Base-by-base conservation (phyloP, 495 filamentous ascomycete species). In the Hypoxylon fragiforme region DNA sequence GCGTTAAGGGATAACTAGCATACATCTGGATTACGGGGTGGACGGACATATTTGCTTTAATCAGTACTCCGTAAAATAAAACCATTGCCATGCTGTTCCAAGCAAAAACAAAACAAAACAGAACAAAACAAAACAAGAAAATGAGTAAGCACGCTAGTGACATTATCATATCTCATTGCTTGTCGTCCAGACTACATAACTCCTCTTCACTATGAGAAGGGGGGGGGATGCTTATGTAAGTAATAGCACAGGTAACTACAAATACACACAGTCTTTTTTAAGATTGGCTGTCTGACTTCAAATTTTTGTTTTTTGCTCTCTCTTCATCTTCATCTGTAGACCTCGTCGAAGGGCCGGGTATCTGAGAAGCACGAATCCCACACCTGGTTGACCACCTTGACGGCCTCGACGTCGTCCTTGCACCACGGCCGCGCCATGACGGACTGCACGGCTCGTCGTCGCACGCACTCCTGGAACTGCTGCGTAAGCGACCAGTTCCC, bases 311-410 rank as follows among this genome's bases (percentile, higher is more conserved):
- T 9, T 9, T 28, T 28, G 24, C 4, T 4, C 24, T 9, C 24
- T 28, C 12, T 22, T 20, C 2, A 24, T 24, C 15, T 15, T 87
- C 71, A 98, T 74, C 90, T 83, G 69, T 95, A 98, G 24, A 98
- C 91, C 63, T 96, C 91, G 70, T 97, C 90, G 71, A 98, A 98
- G 7, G 94, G 94, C 56, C 95, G 76, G 2, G 91, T 97, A 70
- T 98, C 94, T 26, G 81, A 73, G 65, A 95, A 97, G 71, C 95
- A 97, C 59, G 91, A 96, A 59, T 96, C 91, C 89, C 92, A 98
- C 20, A 97, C 95, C 71, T 95, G 87, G 71, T 96, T 94, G 43
- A 98, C 90, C 30, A 94, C 85, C 70, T 85, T 90, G 32, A 81
- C 80, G 7, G 94, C 95, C 57, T 97, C 88, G 16, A 83, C 85